Evolutionary conservation across 2,329 filamentous ascomycete genomes (phyloP), one percentile per base, ranked within the genome.

Genomic region (Talaromyces sp.): DNA sequence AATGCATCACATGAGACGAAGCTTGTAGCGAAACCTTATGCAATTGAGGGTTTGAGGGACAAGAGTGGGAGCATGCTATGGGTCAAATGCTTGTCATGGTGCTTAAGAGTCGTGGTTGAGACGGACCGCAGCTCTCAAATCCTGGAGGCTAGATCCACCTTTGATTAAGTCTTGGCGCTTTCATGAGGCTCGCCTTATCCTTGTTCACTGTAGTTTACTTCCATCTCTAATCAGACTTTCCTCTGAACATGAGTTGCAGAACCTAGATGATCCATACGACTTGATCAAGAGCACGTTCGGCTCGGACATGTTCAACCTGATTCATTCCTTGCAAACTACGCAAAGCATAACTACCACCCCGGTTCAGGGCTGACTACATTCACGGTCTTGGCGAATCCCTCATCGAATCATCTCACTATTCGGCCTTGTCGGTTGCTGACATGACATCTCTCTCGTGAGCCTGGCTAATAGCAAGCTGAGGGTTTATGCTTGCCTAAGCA

Each of bases 1-100:
- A 63, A 54, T 47, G 25, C 61, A 63, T 63, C 50, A 56, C 61
- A 63, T 63, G 50, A 13, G 52, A 47, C 15, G 17, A 45, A 19
- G 19, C 22, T 27, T 47, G 25, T 35, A 17, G 50, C 35, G 13
- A 7, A 39, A 41, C 33, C 35, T 17, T 27, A n/a, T n/a, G 25
- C 22, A 31, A 57, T 37, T 11, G 39, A 45, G 19, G 22, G 7
- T n/a, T 59, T 15, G 37, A 37, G 54, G 10, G 11, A 49, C 31
- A 11, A 6, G n/a, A 43, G 25, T 60, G 10, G 31, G 39, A 39
- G 39, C 50, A 63, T 63, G 31, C 13, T 47, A 8, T 27, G 37
- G 15, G 22, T 59, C 39, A 31, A 45, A n/a, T 27, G 56, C 19
- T 41, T 59, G 56, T 39, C 35, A 58, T 56, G 50, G 13, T 37